A percentile compares a stretch with the other conserved stretches of the same genome.
These are phyloP conservation scores for Tephrocybe sp. DNA, from an alignment of 768 basidiomycete genomes.

Conservation along the genomic window DNA sequence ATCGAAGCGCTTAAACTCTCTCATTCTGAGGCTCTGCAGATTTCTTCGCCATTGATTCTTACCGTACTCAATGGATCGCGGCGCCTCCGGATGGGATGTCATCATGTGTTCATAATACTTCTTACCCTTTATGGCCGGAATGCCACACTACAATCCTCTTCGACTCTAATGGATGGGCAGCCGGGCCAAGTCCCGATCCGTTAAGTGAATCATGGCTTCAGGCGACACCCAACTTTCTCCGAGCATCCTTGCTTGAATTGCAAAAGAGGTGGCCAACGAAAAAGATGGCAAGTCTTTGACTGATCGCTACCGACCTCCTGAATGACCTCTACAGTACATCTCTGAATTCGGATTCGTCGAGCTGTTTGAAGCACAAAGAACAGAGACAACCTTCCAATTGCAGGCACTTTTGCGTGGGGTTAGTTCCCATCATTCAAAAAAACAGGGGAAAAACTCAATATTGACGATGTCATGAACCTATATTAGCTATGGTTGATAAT, in stretches of 20 bases:
- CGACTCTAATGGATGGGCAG: conserved; percentile 45
- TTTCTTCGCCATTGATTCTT: conserved; percentile 52
- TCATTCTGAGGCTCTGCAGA: conserved; percentile 53
- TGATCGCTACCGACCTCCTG: neutral
- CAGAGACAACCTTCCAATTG: conserved; percentile 45
- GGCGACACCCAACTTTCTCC: conserved; percentile 39
- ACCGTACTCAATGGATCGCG: conserved; percentile 37
- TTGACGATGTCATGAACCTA: neutral
- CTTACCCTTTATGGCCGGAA: conserved; percentile 50
- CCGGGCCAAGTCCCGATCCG: conserved; percentile 43
- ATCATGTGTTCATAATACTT: conserved; percentile 39
- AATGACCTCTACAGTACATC: conserved; percentile 30
- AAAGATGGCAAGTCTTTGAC: conserved; percentile 36
- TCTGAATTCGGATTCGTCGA: conserved; percentile 54
- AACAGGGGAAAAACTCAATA: conserved; percentile 2
- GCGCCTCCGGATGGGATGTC: conserved; percentile 44
- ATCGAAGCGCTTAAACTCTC: too few species aligned
- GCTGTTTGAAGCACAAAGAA: conserved; percentile 41
- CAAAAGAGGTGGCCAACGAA: conserved; percentile 42
- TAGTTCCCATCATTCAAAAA: conserved; percentile 10
- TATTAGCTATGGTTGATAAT: conserved; percentile 45
- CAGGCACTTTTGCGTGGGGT: conserved; percentile 49
- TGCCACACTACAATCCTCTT: conserved; percentile 40
- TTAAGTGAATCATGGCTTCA: conserved; percentile 39
- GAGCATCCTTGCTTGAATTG: conserved; percentile 31